phyloP scores from a whole-genome alignment of 1,284 basidiomycete genomes.

The Schizopora paradoxa region DNA sequence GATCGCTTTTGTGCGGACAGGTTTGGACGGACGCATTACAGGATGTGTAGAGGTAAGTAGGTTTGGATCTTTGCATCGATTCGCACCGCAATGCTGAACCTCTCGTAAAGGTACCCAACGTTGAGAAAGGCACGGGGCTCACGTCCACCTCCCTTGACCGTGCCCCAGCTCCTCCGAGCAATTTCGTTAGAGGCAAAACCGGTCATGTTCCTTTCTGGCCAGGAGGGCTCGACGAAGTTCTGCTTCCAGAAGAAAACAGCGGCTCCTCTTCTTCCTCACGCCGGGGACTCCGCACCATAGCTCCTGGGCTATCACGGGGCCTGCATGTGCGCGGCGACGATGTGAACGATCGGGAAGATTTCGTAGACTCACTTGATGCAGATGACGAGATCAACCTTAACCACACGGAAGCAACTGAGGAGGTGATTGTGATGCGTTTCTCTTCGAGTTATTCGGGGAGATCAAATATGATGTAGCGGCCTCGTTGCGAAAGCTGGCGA shows the following conservation, averaged over 20 bases:
- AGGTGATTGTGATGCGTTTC: slow-evolving; percentile 40
- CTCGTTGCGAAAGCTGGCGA: too few relatives aligned
- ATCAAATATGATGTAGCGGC: too few relatives aligned
- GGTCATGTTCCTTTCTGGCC: slow-evolving; percentile 90
- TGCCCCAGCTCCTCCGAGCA: slow-evolving; percentile 69
- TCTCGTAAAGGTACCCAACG: slow-evolving; percentile 43
- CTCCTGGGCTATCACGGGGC: slow-evolving; percentile 17
- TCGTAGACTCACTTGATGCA: slow-evolving; percentile 34
- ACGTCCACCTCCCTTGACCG: slow-evolving; percentile 82
- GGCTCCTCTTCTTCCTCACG: slow-evolving; percentile 20
- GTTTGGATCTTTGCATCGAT: not conserved
- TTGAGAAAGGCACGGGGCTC: slow-evolving; percentile 47
- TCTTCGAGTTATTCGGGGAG: too few relatives aligned
- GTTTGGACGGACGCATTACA: slow-evolving; percentile 74
- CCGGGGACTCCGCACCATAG: slow-evolving; percentile 15
- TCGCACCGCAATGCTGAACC: slow-evolving; percentile 10
- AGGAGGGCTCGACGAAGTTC: slow-evolving; percentile 73
- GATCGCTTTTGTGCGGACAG: slow-evolving; percentile 71
- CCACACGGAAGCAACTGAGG: slow-evolving; percentile 60
- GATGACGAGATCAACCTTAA: slow-evolving; percentile 49
- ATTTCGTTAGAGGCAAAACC: slow-evolving; percentile 91
- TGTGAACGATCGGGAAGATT: not conserved
- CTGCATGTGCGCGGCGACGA: slow-evolving; percentile 6
- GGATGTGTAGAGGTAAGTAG: slow-evolving; percentile 69
- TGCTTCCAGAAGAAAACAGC: slow-evolving; percentile 20